Conservation (phyloP, 768 basidiomycete genomes). For the Termitomyces titanicus region DNA sequence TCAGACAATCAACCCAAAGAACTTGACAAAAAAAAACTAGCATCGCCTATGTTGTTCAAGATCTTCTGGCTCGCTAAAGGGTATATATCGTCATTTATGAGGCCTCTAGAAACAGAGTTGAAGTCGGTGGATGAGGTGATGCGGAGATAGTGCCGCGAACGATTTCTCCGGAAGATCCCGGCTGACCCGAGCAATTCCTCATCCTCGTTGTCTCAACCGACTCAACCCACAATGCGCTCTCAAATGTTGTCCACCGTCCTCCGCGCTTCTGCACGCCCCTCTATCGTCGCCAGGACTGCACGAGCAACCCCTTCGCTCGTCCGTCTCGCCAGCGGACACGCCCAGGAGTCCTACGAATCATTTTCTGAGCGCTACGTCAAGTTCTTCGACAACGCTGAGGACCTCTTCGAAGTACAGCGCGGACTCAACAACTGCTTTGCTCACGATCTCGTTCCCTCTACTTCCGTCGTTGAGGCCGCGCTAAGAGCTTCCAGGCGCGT, state of each 20-base stretch:
- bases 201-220: slow-evolving; percentile 17
- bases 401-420: slow-evolving; percentile 98
- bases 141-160: not conserved
- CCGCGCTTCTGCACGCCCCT: slow-evolving; percentile 54
- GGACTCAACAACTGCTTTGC: slow-evolving; percentile 99
- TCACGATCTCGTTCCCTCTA: slow-evolving; percentile 91
- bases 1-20: not conserved
- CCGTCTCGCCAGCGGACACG: slow-evolving; percentile 57
- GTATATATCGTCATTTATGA: not conserved
- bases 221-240: slow-evolving; percentile 44
- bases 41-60: not conserved
- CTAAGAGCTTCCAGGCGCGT: slow-evolving; percentile 85
- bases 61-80: not conserved
- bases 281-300: slow-evolving; percentile 31
- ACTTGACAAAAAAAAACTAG: not conserved
- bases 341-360: slow-evolving; percentile 89
- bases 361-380: slow-evolving; percentile 92
- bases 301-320: slow-evolving; percentile 39
- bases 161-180: slow-evolving; percentile 24
- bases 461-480: slow-evolving; percentile 82
- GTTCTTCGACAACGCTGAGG: slow-evolving; percentile 91
- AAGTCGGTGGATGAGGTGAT: not conserved
- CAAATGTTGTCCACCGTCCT: slow-evolving; percentile 60
- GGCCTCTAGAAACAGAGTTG: not conserved
- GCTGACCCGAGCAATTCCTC: slow-evolving; percentile 26